Evolutionary conservation across 202 grass and related monocot species (phyloP).

Genomic region (Bolboschoenoplectus hybrid): DNA sequence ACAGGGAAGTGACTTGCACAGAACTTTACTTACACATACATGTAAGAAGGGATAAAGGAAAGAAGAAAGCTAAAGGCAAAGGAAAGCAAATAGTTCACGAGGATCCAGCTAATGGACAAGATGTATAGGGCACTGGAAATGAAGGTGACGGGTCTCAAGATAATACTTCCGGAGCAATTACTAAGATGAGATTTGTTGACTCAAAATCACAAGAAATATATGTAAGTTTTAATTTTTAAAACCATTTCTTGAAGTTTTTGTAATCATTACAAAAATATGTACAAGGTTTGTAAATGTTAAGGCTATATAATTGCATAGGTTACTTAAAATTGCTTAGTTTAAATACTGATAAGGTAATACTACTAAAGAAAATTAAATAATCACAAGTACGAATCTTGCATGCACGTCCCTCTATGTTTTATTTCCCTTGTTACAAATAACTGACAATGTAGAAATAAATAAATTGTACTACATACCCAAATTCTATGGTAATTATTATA

Average conservation of each 20-base stretch:
- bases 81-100: not conserved
- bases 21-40: not conserved
- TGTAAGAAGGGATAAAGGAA: not conserved
- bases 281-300: too few relatives aligned
- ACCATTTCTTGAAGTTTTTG: not conserved
- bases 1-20: not conserved
- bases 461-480: too few relatives aligned
- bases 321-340: too few relatives aligned
- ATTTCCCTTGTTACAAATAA: too few relatives aligned
- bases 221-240: not conserved
- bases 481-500: too few relatives aligned
- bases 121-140: not conserved
- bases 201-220: not conserved
- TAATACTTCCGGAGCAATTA: not conserved
- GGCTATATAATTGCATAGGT: too few relatives aligned
- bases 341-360: too few relatives aligned
- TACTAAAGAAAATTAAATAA: too few relatives aligned
- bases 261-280: too few relatives aligned
- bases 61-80: not conserved
- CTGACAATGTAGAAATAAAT: too few relatives aligned
- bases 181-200: not conserved
- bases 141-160: not conserved
- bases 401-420: too few relatives aligned
- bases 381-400: too few relatives aligned
- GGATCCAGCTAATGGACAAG: not conserved